Evolutionary conservation across 768 basidiomycete species (phyloP).

Genomic region (Leccinum ochraceum): DNA sequence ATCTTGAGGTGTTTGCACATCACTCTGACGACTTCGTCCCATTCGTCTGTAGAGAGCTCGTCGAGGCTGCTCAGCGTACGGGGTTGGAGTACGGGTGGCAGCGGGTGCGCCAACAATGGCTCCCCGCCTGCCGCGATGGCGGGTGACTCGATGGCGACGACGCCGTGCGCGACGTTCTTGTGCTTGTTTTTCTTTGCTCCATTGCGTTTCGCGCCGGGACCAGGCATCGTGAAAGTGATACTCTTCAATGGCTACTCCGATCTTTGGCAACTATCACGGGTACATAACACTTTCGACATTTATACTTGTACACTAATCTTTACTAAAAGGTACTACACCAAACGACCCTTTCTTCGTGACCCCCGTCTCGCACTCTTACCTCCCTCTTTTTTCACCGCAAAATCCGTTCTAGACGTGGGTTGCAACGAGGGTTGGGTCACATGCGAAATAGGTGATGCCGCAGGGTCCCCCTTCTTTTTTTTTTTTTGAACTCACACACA

Average conservation of each 20-base stretch:
- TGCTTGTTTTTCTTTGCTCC: conserved; percentile 22
- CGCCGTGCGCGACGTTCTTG: conserved; percentile 1
- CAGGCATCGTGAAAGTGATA: conserved; percentile 22
- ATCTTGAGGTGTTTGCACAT: conserved; percentile 53
- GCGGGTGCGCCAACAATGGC: background rate
- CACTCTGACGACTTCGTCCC: conserved; percentile 46
- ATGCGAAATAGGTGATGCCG: conserved; percentile 70
- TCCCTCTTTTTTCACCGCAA: conserved; percentile 47
- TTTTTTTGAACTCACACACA: background rate
- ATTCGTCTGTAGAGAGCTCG: conserved; percentile 40
- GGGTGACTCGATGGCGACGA: conserved; percentile 3
- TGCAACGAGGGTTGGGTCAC: conserved; percentile 88
- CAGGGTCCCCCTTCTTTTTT: background rate
- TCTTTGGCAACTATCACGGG: conserved; percentile 78
- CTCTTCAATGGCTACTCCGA: background rate
- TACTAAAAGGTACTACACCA: conserved; percentile 67
- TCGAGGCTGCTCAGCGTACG: conserved; percentile 18
- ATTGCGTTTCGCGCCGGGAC: conserved; percentile 26
- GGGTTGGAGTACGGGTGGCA: conserved; percentile 21
- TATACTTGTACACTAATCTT: too few relatives aligned
- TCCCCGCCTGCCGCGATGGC: background rate
- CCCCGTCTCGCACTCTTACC: conserved; percentile 67
- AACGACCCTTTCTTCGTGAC: conserved; percentile 61
- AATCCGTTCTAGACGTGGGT: conserved; percentile 77
- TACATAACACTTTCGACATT: background rate